A percentile compares a stretch with the other conserved stretches of the same genome.
These are phyloP conservation scores for Akanthomyces dipterigenus DNA, from an alignment of 2,329 filamentous ascomycete genomes.

Conservation along the genomic window DNA sequence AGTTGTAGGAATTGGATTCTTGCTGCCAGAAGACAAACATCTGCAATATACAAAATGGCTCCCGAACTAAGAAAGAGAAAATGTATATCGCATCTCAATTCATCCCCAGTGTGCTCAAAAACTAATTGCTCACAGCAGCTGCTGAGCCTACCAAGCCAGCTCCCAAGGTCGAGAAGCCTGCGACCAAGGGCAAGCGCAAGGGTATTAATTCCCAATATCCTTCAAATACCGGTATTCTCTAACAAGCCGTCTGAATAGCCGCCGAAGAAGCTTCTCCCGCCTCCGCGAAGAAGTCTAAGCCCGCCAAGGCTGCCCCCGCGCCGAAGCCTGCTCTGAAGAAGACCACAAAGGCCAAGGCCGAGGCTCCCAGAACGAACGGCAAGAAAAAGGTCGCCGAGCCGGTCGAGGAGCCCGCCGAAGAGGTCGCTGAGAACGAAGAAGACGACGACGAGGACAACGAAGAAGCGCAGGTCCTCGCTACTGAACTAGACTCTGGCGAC, in stretches of 20 bases:
- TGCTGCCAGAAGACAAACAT: constrained; percentile 6
- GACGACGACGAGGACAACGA: constrained; percentile 34
- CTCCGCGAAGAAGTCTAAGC: constrained; percentile 34
- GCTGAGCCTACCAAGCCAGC: constrained; percentile 19
- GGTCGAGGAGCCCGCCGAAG: constrained; percentile 20
- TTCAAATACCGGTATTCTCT: constrained; percentile 15
- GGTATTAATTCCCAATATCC: constrained; percentile 26
- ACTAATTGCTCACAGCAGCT: constrained; percentile 16
- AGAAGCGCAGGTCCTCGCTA: constrained; percentile 37
- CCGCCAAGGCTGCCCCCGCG: constrained; percentile 18
- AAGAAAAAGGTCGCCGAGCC: constrained; percentile 16
- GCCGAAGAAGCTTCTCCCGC: constrained; percentile 38
- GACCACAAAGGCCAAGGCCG: constrained; percentile 18
- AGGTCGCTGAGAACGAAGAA: constrained; percentile 17
- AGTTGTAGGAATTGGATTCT: not conserved
- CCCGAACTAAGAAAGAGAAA: constrained; percentile 35
- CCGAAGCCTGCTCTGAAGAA: constrained; percentile 27
- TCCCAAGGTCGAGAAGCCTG: constrained; percentile 25
- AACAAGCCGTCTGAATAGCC: constrained; percentile 24
- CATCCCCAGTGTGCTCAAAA: not conserved
- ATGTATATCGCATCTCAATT: constrained; percentile 15
- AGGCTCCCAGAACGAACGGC: constrained; percentile 20
- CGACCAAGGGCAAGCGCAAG: constrained; percentile 29
- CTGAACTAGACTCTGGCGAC: constrained; percentile 36
- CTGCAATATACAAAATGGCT: constrained; percentile 33